phyloP scores from a whole-genome alignment of 805 yeast species.

The Metschnikowia similis region DNA sequence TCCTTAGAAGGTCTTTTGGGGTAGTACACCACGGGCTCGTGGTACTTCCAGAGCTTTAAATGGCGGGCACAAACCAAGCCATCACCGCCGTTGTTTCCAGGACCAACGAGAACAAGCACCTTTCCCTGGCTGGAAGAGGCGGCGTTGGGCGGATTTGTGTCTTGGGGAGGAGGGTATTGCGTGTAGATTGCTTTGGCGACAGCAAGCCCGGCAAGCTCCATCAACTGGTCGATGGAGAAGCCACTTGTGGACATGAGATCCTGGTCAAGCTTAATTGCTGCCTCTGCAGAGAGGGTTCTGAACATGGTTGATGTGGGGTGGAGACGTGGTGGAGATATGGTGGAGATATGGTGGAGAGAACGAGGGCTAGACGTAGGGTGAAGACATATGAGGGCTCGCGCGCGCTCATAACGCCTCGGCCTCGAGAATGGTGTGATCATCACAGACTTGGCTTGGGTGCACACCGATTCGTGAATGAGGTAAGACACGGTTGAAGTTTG shows the following conservation, averaged over 20 bases:
- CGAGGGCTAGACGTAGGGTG: too few species aligned
- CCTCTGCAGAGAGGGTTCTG: slow-evolving; percentile 34
- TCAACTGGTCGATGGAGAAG: slow-evolving; percentile 78
- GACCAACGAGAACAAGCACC: slow-evolving; percentile 80
- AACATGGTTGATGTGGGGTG: slow-evolving; percentile 1
- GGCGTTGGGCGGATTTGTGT: too few species aligned
- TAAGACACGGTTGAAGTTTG: too few species aligned
- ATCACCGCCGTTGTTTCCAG: slow-evolving; percentile 97
- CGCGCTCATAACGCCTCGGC: too few species aligned
- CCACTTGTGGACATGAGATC: slow-evolving; percentile 86
- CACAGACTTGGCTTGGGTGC: too few species aligned
- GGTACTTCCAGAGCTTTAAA: slow-evolving; percentile 68
- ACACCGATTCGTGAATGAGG: too few species aligned
- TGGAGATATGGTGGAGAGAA: too few species aligned
- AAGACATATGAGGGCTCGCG: too few species aligned
- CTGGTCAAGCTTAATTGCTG: slow-evolving; percentile 75
- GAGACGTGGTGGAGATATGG: background rate
- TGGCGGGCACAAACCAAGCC: slow-evolving; percentile 96
- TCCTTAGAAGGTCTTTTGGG: slow-evolving; percentile 61
- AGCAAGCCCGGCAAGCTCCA: slow-evolving; percentile 95
- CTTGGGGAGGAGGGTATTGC: slow-evolving; percentile 52
- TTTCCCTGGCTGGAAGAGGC: background rate
- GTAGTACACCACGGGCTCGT: slow-evolving; percentile 69
- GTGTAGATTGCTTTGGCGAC: slow-evolving; percentile 83
- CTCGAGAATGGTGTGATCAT: too few species aligned